Evolutionary conservation across 1,284 basidiomycete genomes (phyloP).

Genomic region (Irpex sp.): DNA sequence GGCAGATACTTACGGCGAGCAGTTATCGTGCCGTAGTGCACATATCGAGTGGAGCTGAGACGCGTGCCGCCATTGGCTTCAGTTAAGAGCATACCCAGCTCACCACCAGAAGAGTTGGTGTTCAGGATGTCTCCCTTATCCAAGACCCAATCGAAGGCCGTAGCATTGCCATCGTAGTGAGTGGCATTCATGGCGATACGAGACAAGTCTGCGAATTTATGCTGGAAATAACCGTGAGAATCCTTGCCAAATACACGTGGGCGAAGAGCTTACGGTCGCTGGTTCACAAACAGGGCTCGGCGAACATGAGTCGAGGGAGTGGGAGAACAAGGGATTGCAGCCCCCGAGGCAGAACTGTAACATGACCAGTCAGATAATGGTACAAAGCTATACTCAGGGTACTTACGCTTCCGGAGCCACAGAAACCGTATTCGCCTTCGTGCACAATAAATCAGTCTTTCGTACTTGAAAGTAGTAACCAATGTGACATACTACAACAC

Average conservation of each 20-base stretch:
- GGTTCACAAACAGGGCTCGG: constrained; percentile 69
- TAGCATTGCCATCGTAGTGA: constrained; percentile 68
- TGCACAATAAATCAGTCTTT: neutral
- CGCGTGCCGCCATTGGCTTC: constrained; percentile 68
- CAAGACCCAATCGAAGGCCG: constrained; percentile 66
- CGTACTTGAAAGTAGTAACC: neutral
- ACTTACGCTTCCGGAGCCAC: constrained; percentile 49
- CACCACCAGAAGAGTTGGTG: constrained; percentile 53
- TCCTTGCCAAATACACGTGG: neutral
- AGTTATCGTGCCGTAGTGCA: constrained; percentile 77
- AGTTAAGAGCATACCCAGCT: constrained; percentile 61
- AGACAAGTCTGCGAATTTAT: constrained; percentile 60
- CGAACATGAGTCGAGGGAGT: constrained; percentile 57
- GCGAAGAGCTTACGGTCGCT: constrained; percentile 39
- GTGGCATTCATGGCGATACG: constrained; percentile 63
- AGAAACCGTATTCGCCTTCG: constrained; percentile 70
- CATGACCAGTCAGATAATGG: neutral
- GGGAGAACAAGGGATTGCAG: constrained; percentile 71
- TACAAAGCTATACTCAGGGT: neutral
- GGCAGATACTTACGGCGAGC: constrained; percentile 46
- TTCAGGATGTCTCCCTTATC: constrained; percentile 63
- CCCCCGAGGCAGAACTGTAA: constrained; percentile 73
- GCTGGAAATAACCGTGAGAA: constrained; percentile 28
- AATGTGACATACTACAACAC: constrained; percentile 56
- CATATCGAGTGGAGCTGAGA: constrained; percentile 72